Evolutionary conservation across 768 basidiomycete genomes (phyloP).

Genomic region (Terana coerulea): DNA sequence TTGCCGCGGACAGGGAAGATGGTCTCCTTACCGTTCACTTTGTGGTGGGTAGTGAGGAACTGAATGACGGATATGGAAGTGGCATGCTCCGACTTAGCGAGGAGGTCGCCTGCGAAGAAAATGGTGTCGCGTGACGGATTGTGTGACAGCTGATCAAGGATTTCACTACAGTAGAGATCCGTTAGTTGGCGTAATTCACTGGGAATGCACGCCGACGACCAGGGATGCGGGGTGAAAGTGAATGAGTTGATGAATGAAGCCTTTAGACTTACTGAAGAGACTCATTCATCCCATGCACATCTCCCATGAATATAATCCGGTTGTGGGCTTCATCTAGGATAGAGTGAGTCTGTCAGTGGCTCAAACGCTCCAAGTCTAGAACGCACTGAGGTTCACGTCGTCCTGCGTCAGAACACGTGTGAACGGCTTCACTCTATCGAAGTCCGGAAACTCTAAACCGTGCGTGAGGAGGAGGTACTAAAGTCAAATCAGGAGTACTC

Average conservation of each 20-base stretch:
- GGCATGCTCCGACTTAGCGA: conserved; percentile 61
- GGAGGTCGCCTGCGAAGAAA: conserved; percentile 80
- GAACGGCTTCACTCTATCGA: conserved; percentile 42
- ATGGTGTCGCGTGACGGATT: conserved; percentile 59
- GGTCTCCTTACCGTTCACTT: conserved; percentile 8
- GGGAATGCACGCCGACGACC: too few relatives aligned
- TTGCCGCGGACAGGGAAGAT: conserved; percentile 88
- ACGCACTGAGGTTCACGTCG: conserved; percentile 54
- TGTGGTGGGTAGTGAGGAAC: conserved; percentile 57
- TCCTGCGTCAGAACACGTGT: conserved; percentile 39
- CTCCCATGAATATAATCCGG: conserved; percentile 78
- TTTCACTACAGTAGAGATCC: conserved; percentile 39
- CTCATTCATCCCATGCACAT: conserved; percentile 80
- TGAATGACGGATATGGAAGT: conserved; percentile 61
- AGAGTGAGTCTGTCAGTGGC: background rate
- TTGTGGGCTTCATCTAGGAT: conserved; percentile 43
- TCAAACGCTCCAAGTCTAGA: background rate
- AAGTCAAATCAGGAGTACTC: conserved; percentile 12
- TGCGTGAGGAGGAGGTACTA: background rate
- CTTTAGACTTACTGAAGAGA: conserved; percentile 54
- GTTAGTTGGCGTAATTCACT: too few relatives aligned
- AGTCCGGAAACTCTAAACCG: conserved; percentile 47
- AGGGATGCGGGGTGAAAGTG: background rate
- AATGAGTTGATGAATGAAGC: conserved; percentile 5
- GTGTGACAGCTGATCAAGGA: conserved; percentile 63